Conservation (phyloP, 129 eudicot genomes). For the Solidago caesia region DNA sequence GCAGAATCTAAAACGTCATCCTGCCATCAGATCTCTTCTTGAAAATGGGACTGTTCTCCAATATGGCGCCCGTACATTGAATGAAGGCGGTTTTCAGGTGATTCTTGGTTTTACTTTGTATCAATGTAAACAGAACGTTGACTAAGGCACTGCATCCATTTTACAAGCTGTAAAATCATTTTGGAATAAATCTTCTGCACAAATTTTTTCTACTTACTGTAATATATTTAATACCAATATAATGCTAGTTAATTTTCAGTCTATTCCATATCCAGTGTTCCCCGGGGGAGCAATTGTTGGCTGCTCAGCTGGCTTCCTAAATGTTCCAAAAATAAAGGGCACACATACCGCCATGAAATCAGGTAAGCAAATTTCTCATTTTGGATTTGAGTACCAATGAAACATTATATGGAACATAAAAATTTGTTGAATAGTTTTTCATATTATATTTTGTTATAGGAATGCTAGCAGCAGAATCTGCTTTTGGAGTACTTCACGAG, state of each 20-base stretch:
- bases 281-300: slow-evolving; percentile 99
- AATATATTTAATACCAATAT: slow-evolving; percentile 35
- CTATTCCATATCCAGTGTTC: slow-evolving; percentile 98
- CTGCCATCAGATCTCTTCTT: slow-evolving; percentile 77
- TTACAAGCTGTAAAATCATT: background rate
- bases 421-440: background rate
- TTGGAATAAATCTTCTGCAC: background rate
- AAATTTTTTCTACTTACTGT: background rate
- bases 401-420: background rate
- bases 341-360: slow-evolving; percentile 98
- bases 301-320: slow-evolving; percentile 95
- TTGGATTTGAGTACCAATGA: background rate
- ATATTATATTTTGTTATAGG: slow-evolving; percentile 42
- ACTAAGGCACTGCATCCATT: background rate
- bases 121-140: background rate
- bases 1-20: slow-evolving; percentile 86
- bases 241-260: slow-evolving; percentile 84
- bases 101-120: background rate
- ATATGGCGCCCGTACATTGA: slow-evolving; percentile 95
- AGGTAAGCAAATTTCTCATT: slow-evolving; percentile 43
- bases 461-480: slow-evolving; percentile 94
- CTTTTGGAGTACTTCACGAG: slow-evolving; percentile 61
- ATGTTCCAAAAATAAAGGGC: slow-evolving; percentile 97
- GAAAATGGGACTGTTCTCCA: slow-evolving; percentile 87
- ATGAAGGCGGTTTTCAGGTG: slow-evolving; percentile 99